Evolutionary conservation across 2,329 filamentous ascomycete species (phyloP), one percentile per base, ranked within the genome.

Genomic region (Colletotrichum tofieldiae): DNA sequence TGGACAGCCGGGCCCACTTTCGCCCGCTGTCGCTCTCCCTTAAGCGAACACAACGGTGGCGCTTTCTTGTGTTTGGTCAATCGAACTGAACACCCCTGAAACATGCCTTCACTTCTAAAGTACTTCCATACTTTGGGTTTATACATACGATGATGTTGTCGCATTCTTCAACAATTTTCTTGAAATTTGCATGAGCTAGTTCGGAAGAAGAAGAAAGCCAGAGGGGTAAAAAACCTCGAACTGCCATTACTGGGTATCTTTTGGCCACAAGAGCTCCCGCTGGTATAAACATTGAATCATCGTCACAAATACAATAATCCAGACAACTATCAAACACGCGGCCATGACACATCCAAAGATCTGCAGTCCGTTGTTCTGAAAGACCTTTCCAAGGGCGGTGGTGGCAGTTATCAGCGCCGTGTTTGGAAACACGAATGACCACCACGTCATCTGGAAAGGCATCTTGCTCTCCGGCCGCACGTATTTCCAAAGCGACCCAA

Each of bases 391-490:
- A 61, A 96, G 88, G 2, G 92, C 89, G 75, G 93, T 91, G 0
- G 93, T 96, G 0, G 93, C 92, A 0, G 92, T 93, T n/a, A 88
- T 89, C 71, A 94, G 82, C 0, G 92, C 93, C 0, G 93, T 95
- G 76, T 95, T 94, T 2, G 93, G 93, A 77, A 95, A 95, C 6
- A 95, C 87, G 80, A 95, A 96, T 4, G 91, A 93, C 82, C 92
- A 96, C 91, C 93, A 97, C 1, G 92, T 94, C 93, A 96, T 95
- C 23, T 93, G 92, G 77, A 95, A 96, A 5, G 90, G 87, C 84
- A 95, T 90, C 71, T 86, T 88, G 47, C 87, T 86, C 14, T 88
- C 84, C 2, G 83, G 80, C 0, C 86, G 84, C 26, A 91, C 85
- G 62, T 92, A 91, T 39, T 91, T 92, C 87, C 88, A 93, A 71